Evolutionary conservation across 2,329 filamentous ascomycete species (phyloP).

Genomic region (Chrysoporthe cubensis): DNA sequence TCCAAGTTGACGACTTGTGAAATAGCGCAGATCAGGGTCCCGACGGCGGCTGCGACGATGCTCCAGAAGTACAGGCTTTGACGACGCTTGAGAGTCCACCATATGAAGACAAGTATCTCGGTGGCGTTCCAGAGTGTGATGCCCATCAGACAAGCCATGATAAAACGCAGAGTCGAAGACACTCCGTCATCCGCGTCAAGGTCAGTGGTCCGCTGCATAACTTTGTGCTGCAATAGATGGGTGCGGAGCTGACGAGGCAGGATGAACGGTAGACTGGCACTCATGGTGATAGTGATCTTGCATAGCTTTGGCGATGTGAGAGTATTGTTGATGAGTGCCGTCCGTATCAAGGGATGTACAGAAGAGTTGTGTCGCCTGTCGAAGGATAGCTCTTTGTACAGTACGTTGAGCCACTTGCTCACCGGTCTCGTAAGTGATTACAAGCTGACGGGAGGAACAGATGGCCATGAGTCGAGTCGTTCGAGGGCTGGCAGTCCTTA

Average conservation of each 20-base stretch:
- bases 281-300: background rate
- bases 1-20: slow-evolving; percentile 21
- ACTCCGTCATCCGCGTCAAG: background rate
- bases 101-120: slow-evolving; percentile 21
- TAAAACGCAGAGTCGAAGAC: slow-evolving; percentile 8
- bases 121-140: slow-evolving; percentile 18
- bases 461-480: background rate
- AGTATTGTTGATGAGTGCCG: background rate
- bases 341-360: background rate
- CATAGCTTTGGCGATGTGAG: background rate
- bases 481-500: background rate
- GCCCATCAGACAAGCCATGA: slow-evolving; percentile 14
- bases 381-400: background rate
- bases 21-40: slow-evolving; percentile 13
- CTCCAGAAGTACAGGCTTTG: slow-evolving; percentile 21
- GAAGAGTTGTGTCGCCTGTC: background rate
- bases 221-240: background rate
- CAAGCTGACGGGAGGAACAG: background rate
- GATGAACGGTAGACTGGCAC: background rate
- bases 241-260: background rate
- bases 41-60: slow-evolving; percentile 12
- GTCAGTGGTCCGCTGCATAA: background rate
- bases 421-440: background rate
- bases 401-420: background rate
- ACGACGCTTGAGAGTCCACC: slow-evolving; percentile 18